Evolutionary conservation across 2,329 filamentous ascomycete genomes (phyloP), one percentile per base, ranked within the genome.

Genomic region (Cladosporium sp.): DNA sequence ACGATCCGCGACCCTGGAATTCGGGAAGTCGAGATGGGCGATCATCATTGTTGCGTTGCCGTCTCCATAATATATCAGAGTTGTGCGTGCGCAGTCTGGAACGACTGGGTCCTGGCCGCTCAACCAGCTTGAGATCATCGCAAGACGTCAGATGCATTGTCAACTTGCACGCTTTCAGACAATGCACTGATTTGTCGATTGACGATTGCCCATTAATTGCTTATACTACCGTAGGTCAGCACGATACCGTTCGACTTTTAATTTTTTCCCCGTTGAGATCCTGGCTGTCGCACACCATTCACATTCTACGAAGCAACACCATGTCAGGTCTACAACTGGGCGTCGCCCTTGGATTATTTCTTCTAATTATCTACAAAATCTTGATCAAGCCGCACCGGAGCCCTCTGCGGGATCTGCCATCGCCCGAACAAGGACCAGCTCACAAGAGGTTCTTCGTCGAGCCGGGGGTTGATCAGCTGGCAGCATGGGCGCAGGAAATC

Each of bases 391-490:
- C 50, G n/a, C 37, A 12, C 9, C 20, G 12, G n/a, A 53, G 50
- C 22, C 50, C 50, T 15, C 24, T 53, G 3, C 44, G 7, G 20
- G 9, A 44, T 17, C 12, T 53, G 22, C 50, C 50, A 34, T 7
- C 50, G 13, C 50, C 50, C 3, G 37, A 17, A 25, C 50, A 53
- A 53, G 37, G 37, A 22, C 50, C 50, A 25, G 50, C 37, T n/a
- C 50, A 10, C n/a, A 53, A 42, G 19, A 24, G 50, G 2, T 22
- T 53, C 24, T 35, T 53, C 5, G 12, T 53, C 37, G 50, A 53
- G 17, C 50, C 50, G 6, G 17, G n/a, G 10, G 24, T 17, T 1
- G 50, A 44, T 19, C 50, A 53, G 15, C 13, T 53, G n/a, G 17
- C 37, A 10, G 6, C 34, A 44, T 53, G 50, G 50, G 37, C 37